Conservation (phyloP, 202 grass and related monocot genomes). For the Saccharum hybrid region DNA sequence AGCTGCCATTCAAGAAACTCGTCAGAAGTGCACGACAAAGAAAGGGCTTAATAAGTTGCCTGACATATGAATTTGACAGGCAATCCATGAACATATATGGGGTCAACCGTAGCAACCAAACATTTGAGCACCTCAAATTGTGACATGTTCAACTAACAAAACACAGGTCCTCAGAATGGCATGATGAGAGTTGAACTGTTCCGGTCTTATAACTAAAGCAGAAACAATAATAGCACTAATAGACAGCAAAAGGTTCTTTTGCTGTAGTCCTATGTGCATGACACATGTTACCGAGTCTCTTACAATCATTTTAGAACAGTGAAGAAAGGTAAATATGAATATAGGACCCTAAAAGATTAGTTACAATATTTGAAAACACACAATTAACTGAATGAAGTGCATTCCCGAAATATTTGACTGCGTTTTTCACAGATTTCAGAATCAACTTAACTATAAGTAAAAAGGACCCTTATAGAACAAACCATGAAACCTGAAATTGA, state of each 20-base stretch:
- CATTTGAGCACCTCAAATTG: not conserved
- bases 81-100: not conserved
- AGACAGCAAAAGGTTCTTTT: slow-evolving; percentile 1
- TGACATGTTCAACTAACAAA: not conserved
- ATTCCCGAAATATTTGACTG: slow-evolving; percentile 1
- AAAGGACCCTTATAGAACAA: not conserved
- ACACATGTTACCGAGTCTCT: not conserved
- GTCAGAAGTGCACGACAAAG: not conserved
- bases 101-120: slow-evolving; percentile 6
- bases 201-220: slow-evolving; percentile 3
- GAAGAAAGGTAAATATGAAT: not conserved
- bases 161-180: not conserved
- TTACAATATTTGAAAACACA: not conserved
- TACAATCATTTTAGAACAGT: not conserved
- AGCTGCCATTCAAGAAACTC: slow-evolving; percentile 24
- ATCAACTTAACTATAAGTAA: not conserved
- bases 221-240: not conserved
- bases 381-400: not conserved
- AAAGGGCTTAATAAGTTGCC: slow-evolving; percentile 9
- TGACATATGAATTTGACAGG: not conserved
- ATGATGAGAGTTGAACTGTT: not conserved
- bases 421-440: not conserved
- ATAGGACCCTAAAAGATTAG: not conserved
- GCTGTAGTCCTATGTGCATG: not conserved
- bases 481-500: slow-evolving; percentile 9